Evolutionary conservation across 164 flowering plant species (phyloP), one percentile per base, ranked within the genome.

Genomic region (Piper longum): DNA sequence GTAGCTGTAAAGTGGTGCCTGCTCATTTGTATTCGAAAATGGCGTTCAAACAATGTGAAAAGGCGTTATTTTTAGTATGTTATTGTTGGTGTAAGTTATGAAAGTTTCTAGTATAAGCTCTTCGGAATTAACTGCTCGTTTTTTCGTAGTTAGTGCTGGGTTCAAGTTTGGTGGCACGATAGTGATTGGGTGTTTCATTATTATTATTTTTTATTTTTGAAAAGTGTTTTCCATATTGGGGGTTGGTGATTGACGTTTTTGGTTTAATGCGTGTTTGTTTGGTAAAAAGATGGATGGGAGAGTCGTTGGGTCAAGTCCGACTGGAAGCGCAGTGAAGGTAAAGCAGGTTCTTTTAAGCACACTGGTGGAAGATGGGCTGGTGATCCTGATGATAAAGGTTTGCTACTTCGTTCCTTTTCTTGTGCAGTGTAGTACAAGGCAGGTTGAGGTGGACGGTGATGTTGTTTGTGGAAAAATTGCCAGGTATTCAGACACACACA

Each of bases 381-480:
- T 36, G 96, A 93, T 73, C 98, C 92, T 16, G 95, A 88, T 73
- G 98, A 93, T 67, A 90, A 80, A 85, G 97, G 98, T 89, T 26
- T 57, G 60, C 9, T 57, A 26, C 36, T 18, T 57, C 14, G 2
- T 41, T 26, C 7, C 14, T 7, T 57, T 41, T 18, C 11, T 12
- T 36, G 4, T 57, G 60, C 36, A 57, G 41, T 7, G 12, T 8
- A 57, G 36, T 26, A 26, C 36, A 26, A 26, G 36, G 36, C 36
- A 26, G 36, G 36, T 26, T 26, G 36, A 26, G 36, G 16, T 60
- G 36, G 36, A 26, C 36, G 36, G 36, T 26, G 36, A 26, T 26
- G 36, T 60, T 42, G 12, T 9, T 14, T 12, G 52, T 48, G 5
- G 16, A 60, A 60, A 40, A 16, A 18, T 60, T 55, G 78, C 67